A percentile compares a stretch with the other conserved stretches of the same genome.
Evolutionary conservation across 2,329 filamentous ascomycete genomes (phyloP).

Genomic region (Epichloe bromicola): DNA sequence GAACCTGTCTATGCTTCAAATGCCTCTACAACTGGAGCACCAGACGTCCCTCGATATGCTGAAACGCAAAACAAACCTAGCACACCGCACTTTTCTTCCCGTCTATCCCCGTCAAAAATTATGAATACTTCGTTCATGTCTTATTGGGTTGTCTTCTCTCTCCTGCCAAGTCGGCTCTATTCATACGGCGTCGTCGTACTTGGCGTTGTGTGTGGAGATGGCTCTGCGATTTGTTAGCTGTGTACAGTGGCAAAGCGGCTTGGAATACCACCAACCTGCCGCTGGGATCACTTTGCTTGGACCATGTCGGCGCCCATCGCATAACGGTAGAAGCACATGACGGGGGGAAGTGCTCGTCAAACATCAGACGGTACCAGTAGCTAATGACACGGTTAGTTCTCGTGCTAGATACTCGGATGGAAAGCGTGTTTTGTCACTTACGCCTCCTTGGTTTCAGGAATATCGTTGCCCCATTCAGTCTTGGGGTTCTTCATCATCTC

Average conservation of each 20-base stretch:
- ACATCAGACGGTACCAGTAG: conserved; percentile 98
- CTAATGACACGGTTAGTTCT: conserved; percentile 21
- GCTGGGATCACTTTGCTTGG: conserved; percentile 87
- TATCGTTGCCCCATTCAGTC: conserved; percentile 84
- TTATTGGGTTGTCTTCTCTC: not conserved
- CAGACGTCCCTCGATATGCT: not conserved
- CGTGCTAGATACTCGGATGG: not conserved
- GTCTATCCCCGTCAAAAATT: not conserved
- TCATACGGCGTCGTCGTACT: conserved; percentile 46
- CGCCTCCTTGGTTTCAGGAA: conserved; percentile 94
- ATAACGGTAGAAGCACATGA: conserved; percentile 85
- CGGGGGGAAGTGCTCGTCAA: conserved; percentile 89
- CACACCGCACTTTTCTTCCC: not conserved
- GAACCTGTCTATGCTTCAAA: not conserved
- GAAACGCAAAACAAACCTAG: not conserved
- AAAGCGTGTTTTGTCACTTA: conserved; percentile 28
- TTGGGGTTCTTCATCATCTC: conserved; percentile 99
- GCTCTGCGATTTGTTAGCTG: conserved; percentile 38
- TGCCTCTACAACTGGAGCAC: not conserved
- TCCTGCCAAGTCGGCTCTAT: not conserved
- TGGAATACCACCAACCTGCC: conserved; percentile 48
- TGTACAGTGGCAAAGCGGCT: not conserved
- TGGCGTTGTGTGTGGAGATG: conserved; percentile 61
- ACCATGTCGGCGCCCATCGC: conserved; percentile 97
- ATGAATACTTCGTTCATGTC: not conserved